phyloP scores from a whole-genome alignment of 2,329 filamentous ascomycete genomes.

The Neodidymelliopsis sp. region DNA sequence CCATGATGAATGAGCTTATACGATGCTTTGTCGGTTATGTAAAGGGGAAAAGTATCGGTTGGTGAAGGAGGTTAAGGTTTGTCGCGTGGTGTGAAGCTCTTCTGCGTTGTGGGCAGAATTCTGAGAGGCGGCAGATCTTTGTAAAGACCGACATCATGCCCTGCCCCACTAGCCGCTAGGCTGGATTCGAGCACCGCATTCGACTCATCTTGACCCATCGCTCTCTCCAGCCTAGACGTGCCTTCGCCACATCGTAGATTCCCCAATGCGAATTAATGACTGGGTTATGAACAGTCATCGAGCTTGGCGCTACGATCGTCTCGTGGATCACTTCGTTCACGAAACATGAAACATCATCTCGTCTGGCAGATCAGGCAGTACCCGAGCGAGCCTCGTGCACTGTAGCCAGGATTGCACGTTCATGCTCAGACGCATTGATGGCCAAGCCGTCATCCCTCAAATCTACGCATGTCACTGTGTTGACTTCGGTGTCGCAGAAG shows the following conservation, averaged over 20 bases:
- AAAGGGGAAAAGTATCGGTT: neutral
- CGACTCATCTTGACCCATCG: slow-evolving; percentile 36
- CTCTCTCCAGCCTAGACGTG: slow-evolving; percentile 13
- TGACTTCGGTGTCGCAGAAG: slow-evolving; percentile 4
- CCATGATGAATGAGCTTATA: slow-evolving; percentile 51
- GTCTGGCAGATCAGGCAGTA: slow-evolving; percentile 22
- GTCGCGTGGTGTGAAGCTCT: slow-evolving; percentile 20
- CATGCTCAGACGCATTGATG: slow-evolving; percentile 18
- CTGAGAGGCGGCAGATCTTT: slow-evolving; percentile 34
- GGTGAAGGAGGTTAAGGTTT: slow-evolving; percentile 2
- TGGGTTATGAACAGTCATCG: slow-evolving; percentile 12
- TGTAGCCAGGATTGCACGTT: slow-evolving; percentile 15
- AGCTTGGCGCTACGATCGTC: neutral
- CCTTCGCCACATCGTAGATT: slow-evolving; percentile 12
- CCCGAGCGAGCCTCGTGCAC: slow-evolving; percentile 22
- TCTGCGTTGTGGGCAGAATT: slow-evolving; percentile 29
- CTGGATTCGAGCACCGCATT: slow-evolving; percentile 14
- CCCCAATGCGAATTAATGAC: slow-evolving; percentile 9
- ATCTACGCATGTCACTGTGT: slow-evolving; percentile 16
- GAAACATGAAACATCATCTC: slow-evolving; percentile 19
- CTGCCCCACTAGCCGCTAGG: slow-evolving; percentile 31
- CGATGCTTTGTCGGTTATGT: slow-evolving; percentile 4
- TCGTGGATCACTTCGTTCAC: slow-evolving; percentile 4
- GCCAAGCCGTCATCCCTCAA: slow-evolving; percentile 14
- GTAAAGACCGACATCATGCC: slow-evolving; percentile 34